Conservation (phyloP, 495 filamentous ascomycete species). For the Daldinia bambusicola region DNA sequence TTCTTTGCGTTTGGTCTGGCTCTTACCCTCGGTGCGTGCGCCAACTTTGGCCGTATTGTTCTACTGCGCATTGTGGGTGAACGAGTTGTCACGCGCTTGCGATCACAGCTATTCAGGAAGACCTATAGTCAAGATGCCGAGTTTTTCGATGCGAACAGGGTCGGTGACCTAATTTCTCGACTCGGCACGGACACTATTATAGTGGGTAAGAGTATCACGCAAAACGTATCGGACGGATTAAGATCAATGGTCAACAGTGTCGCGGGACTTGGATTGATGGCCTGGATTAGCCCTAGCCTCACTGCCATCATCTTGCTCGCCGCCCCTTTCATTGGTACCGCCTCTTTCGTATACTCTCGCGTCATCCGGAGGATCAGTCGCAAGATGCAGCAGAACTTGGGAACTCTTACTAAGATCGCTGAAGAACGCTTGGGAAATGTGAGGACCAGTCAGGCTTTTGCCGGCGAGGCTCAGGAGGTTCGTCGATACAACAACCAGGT, state of each 20-base stretch:
- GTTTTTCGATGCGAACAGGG: constrained; percentile 97
- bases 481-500: constrained; percentile 90
- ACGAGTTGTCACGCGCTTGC: constrained; percentile 87
- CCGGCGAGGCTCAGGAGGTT: constrained; percentile 89
- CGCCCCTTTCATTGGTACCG: constrained; percentile 91
- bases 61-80: constrained; percentile 96
- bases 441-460: constrained; percentile 94
- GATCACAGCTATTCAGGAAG: constrained; percentile 87
- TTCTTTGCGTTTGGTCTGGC: constrained; percentile 78
- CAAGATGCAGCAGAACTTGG: constrained; percentile 91
- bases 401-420: constrained; percentile 92
- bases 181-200: constrained; percentile 96
- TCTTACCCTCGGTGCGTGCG: constrained; percentile 76
- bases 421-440: constrained; percentile 96
- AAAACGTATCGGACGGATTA: constrained; percentile 94
- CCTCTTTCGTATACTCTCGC: constrained; percentile 89
- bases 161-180: constrained; percentile 94
- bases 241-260: constrained; percentile 86
- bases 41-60: constrained; percentile 94
- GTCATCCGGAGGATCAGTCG: constrained; percentile 86
- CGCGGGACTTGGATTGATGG: constrained; percentile 90
- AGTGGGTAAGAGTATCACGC: constrained; percentile 97
- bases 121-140: constrained; percentile 96
- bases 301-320: constrained; percentile 86
- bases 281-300: constrained; percentile 89